Base-by-base conservation (phyloP, 2,329 filamentous ascomycete species). In the Xylariaceae sp. region DNA sequence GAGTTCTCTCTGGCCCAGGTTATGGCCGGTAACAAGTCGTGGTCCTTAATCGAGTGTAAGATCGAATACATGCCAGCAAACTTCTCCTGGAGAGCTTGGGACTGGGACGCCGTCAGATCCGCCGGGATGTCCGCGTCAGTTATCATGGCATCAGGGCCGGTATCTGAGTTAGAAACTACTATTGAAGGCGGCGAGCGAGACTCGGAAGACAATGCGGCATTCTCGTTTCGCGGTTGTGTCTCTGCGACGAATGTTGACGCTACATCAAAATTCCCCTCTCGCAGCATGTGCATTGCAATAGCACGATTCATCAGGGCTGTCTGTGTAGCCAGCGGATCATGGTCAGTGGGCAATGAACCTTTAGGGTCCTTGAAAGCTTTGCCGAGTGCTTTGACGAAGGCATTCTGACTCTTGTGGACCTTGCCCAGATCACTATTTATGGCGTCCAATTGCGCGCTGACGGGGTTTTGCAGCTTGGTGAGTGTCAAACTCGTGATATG, bases 1-100 rank as follows among this genome's bases (percentile, higher is more conserved):
- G 86, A 87, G 69, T 97, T 88, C 30, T 80, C 71, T 44, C 86
- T 80, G 0, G 94, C 90, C 94, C 94, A 99, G 57, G 83, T 77
- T 23, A 99, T 97, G 1, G 94, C 94, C 0, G 92, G 90, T 0
- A 82, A 74, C 1, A 97, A 82, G 67, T 97, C 90, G 54, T 82
- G 82, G 30, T 84, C 78, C 66, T 88, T 89, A 59, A 97, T 79
- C 58, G 92, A 82, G 62, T 89, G 84, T 7, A 99, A 80, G 57
- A 97, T 96, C 69, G 84, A 80, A 73, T 97, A 97, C 92, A 99
- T 97, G 60, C 88, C 85, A 8, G 86, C 80, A 70, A 99, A 99
- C 65, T 91, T 86, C 56, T 83, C 80, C 67, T 93, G 88, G n/a
- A 97, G 80, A 53, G 87, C 82, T 62, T 81, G 78, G 0, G 86